Percentiles rank a stretch among this genome's conserved stretches.
Conservation (phyloP, 306 rosid genomes). For the Trifolium subterraneum region DNA sequence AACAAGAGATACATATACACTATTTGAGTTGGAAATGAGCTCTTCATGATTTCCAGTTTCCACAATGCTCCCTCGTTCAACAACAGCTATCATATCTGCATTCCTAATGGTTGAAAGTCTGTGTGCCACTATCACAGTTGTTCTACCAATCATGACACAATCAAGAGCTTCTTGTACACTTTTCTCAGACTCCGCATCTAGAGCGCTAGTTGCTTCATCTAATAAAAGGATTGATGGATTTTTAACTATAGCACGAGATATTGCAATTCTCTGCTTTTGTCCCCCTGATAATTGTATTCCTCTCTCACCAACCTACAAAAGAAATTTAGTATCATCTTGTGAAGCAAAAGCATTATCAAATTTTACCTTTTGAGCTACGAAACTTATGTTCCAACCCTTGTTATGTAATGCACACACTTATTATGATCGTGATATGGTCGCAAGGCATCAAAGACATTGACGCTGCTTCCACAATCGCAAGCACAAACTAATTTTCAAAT, state of each 20-base stretch:
- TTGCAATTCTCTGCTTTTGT: conserved; percentile 91
- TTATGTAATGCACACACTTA: neutral
- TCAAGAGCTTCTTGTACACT: conserved; percentile 95
- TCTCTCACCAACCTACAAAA: conserved; percentile 87
- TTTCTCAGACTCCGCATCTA: conserved; percentile 92
- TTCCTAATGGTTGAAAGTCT: conserved; percentile 86
- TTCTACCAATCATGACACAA: conserved; percentile 88
- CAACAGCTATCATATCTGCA: conserved; percentile 77
- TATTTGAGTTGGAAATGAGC: conserved; percentile 65
- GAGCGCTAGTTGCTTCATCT: conserved; percentile 95
- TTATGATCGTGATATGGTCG: neutral
- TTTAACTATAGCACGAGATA: conserved; percentile 84
- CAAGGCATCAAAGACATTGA: neutral
- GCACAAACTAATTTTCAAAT: neutral
- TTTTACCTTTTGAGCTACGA: neutral
- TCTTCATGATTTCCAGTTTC: conserved; percentile 92
- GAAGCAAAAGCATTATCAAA: conserved; percentile 16
- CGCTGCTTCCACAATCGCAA: neutral
- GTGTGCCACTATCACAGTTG: conserved; percentile 85
- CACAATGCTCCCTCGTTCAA: conserved; percentile 70
- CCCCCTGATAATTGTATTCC: conserved; percentile 95
- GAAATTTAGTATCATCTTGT: neutral
- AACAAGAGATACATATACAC: conserved; percentile 74
- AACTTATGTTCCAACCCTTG: neutral
- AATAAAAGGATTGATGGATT: conserved; percentile 78